These are phyloP conservation scores for Fraxinus floribunda DNA, from an alignment of 305 asterid genomes.

Conservation along the genomic window DNA sequence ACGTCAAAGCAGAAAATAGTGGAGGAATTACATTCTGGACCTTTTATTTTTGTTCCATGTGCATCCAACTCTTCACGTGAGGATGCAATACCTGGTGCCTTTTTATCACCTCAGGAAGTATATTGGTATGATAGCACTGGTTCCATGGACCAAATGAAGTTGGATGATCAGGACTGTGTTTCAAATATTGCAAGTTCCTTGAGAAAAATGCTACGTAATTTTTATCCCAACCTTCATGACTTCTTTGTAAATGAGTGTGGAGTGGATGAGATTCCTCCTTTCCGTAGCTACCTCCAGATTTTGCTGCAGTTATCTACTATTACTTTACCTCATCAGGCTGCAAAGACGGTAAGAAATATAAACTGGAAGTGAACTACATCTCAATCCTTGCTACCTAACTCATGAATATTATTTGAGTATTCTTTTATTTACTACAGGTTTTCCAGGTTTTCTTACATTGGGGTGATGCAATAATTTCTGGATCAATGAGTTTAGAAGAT, in stretches of 20 bases:
- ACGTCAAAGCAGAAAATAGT: slow-evolving; percentile 50
- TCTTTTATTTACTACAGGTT: slow-evolving; percentile 48
- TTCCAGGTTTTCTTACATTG: slow-evolving; percentile 69
- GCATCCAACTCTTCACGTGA: slow-evolving; percentile 43
- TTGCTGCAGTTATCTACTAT: slow-evolving; percentile 62
- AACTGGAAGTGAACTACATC: slow-evolving; percentile 14
- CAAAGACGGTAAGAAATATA: slow-evolving; percentile 55
- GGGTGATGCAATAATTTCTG: slow-evolving; percentile 68
- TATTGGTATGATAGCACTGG: slow-evolving; percentile 76
- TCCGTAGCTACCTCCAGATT: slow-evolving; percentile 67
- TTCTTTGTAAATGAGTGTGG: slow-evolving; percentile 89
- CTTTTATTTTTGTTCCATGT: slow-evolving; percentile 80
- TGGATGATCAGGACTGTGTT: slow-evolving; percentile 31
- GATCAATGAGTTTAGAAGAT: slow-evolving; percentile 69
- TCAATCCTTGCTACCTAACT: slow-evolving; percentile 9
- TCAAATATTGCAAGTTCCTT: slow-evolving; percentile 31
- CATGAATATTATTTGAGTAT: slow-evolving; percentile 17
- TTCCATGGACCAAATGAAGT: slow-evolving; percentile 45
- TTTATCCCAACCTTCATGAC: slow-evolving; percentile 75
- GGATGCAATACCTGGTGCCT: slow-evolving; percentile 63
- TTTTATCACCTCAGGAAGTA: slow-evolving; percentile 71
- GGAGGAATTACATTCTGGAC: slow-evolving; percentile 60
- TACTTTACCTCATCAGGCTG: slow-evolving; percentile 75
- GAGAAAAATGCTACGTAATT: slow-evolving; percentile 47
- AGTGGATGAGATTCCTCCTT: slow-evolving; percentile 68